A percentile compares a stretch with the other conserved stretches of the same genome.
Evolutionary conservation across 805 yeast genomes (phyloP).

Genomic region (Candida boleticola): DNA sequence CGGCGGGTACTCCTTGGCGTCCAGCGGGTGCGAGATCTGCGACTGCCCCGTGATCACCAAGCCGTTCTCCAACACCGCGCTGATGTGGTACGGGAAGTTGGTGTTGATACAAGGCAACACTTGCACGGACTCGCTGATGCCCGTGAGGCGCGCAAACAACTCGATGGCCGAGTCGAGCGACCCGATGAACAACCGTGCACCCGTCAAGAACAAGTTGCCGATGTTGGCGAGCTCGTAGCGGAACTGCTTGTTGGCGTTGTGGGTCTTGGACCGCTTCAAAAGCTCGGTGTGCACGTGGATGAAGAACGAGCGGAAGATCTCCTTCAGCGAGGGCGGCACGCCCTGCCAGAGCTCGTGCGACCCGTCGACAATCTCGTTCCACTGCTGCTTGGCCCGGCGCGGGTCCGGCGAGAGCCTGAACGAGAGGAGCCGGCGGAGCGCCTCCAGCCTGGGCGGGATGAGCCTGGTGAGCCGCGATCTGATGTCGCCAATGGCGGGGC

Average conservation of each 20-base stretch:
- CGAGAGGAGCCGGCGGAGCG: slow-evolving; percentile 34
- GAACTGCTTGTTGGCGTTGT: slow-evolving; percentile 48
- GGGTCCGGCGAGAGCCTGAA: slow-evolving; percentile 51
- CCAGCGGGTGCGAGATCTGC: slow-evolving; percentile 82
- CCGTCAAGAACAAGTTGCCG: slow-evolving; percentile 82
- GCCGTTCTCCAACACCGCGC: slow-evolving; percentile 72
- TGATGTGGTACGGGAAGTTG: slow-evolving; percentile 80
- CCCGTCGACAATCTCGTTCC: slow-evolving; percentile 81
- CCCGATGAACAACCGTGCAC: slow-evolving; percentile 78
- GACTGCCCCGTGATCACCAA: slow-evolving; percentile 83
- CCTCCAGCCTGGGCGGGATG: slow-evolving; percentile 51
- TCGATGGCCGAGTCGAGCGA: slow-evolving; percentile 84
- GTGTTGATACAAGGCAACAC: slow-evolving; percentile 84
- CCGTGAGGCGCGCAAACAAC: slow-evolving; percentile 61
- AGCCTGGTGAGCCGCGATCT: slow-evolving; percentile 77
- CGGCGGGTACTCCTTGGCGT: slow-evolving; percentile 19
- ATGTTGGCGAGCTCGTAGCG: slow-evolving; percentile 75
- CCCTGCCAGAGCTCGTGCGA: slow-evolving; percentile 65
- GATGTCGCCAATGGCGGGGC: slow-evolving; percentile 94
- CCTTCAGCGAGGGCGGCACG: slow-evolving; percentile 60
- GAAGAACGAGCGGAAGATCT: slow-evolving; percentile 72
- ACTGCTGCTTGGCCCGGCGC: slow-evolving; percentile 58
- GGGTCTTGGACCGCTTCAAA: slow-evolving; percentile 59
- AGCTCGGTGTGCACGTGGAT: slow-evolving; percentile 78
- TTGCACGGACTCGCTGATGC: slow-evolving; percentile 48